Percentiles rank a stretch among this genome's conserved stretches.
Evolutionary conservation across 305 asterid species (phyloP).

Genomic region (Ajuga reptans): DNA sequence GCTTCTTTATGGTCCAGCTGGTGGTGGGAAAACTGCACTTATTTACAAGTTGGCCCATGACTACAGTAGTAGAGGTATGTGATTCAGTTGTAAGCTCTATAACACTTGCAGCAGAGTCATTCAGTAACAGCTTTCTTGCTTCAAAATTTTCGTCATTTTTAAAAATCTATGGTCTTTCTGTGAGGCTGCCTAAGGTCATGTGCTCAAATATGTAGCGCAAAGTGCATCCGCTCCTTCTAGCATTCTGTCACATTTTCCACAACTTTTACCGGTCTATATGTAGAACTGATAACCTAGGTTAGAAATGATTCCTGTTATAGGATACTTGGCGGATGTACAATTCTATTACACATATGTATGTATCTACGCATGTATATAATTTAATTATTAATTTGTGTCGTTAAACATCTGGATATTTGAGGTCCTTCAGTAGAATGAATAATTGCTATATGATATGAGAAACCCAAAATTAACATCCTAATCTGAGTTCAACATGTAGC

Average conservation of each 20-base stretch:
- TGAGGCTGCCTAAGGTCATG: not conserved
- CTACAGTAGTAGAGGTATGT: constrained; percentile 59
- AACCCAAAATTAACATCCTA: not conserved
- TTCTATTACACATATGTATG: not conserved
- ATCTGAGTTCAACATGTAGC: not conserved
- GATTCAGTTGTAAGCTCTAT: not conserved
- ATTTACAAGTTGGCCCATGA: constrained; percentile 54
- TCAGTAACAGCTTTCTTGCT: not conserved
- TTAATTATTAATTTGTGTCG: not conserved
- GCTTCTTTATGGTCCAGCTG: constrained; percentile 90
- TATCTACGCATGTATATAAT: not conserved
- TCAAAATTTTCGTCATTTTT: not conserved
- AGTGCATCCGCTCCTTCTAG: not conserved
- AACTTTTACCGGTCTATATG: not conserved
- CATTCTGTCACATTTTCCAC: not conserved
- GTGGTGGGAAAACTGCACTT: constrained; percentile 84
- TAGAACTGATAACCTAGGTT: not conserved
- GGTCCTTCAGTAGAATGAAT: not conserved
- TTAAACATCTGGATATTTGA: not conserved
- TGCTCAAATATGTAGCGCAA: not conserved
- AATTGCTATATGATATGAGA: not conserved
- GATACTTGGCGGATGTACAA: not conserved
- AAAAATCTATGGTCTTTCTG: not conserved
- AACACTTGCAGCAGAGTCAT: not conserved
- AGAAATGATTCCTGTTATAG: not conserved